phyloP scores from a whole-genome alignment of 176 grass and related monocot genomes.

The Oryza officinalis region DNA sequence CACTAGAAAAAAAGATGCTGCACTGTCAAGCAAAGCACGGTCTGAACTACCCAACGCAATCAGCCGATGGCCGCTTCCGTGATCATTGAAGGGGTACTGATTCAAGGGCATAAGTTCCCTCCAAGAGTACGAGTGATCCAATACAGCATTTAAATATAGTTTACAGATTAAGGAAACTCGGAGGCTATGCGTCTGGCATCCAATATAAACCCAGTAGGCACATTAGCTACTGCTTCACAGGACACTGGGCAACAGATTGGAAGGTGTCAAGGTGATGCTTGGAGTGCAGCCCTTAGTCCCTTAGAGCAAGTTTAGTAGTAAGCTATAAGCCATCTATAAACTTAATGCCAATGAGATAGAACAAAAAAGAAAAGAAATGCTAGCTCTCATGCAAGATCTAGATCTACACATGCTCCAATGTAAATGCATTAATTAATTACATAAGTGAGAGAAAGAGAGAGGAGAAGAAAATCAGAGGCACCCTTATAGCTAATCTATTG shows the following conservation, averaged over 20 bases:
- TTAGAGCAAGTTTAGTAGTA: no score
- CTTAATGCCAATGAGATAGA: no score
- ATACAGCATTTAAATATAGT: background rate
- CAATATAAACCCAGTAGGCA: slow-evolving; percentile 6
- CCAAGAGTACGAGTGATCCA: background rate
- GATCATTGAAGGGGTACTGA: background rate
- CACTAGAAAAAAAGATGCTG: background rate
- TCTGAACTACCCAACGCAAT: background rate
- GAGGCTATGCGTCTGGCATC: background rate
- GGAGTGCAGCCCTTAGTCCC: background rate
- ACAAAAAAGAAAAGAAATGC: no score
- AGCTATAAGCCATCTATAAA: no score
- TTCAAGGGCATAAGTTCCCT: background rate
- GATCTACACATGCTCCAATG: no score
- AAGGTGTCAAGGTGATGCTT: background rate
- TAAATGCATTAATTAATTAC: no score
- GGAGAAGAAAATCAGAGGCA: no score
- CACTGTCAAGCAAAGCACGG: background rate
- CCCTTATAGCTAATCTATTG: no score
- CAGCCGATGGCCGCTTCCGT: no score
- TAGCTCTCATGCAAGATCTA: no score
- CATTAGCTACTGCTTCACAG: background rate
- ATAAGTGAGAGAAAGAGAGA: no score
- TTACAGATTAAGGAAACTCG: background rate
- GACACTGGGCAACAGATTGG: background rate